A percentile compares a stretch with the other conserved stretches of the same genome.
phyloP scores from a whole-genome alignment of 352 stramenopile genomes.

The Phytophthora boehmeriae region DNA sequence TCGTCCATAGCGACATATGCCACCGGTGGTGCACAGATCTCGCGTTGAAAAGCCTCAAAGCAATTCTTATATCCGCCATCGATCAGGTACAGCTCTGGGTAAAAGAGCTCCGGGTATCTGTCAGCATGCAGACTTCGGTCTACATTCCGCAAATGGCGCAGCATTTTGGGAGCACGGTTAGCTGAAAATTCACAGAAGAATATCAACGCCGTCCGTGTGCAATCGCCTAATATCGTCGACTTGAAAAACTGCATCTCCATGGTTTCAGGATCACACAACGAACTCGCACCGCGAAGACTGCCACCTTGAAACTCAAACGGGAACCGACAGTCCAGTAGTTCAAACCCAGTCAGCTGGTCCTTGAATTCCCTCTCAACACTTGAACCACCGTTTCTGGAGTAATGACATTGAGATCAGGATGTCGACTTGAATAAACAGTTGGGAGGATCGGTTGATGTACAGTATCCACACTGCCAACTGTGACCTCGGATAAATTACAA shows the following conservation, averaged over 20 bases:
- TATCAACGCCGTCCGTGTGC: slow-evolving; percentile 48
- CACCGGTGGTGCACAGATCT: slow-evolving; percentile 40
- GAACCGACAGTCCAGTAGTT: slow-evolving; percentile 69
- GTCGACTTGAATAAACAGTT: slow-evolving; percentile 52
- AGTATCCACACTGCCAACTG: slow-evolving; percentile 2
- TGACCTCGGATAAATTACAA: slow-evolving; percentile 17
- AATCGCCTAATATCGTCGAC: slow-evolving; percentile 18
- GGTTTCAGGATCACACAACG: slow-evolving; percentile 43
- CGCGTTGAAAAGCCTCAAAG: slow-evolving; percentile 48
- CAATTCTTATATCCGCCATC: slow-evolving; percentile 78
- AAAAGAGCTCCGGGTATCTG: slow-evolving; percentile 64
- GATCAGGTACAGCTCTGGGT: slow-evolving; percentile 74
- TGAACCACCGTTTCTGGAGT: slow-evolving; percentile 47
- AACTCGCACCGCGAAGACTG: slow-evolving; percentile 42
- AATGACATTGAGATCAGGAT: slow-evolving; percentile 71
- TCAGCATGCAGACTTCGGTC: slow-evolving; percentile 66
- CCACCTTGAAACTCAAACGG: slow-evolving; percentile 56
- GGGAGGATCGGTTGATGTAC: slow-evolving; percentile 42
- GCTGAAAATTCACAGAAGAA: slow-evolving; percentile 79
- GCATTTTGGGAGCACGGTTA: slow-evolving; percentile 76
- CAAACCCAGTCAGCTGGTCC: slow-evolving; percentile 30
- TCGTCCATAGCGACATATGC: slow-evolving; percentile 60
- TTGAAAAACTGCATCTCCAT: slow-evolving; percentile 54
- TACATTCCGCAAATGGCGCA: slow-evolving; percentile 64
- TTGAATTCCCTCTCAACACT: slow-evolving; percentile 47